Evolutionary conservation across 2,329 filamentous ascomycete genomes (phyloP), one percentile per base, ranked within the genome.

Genomic region (Fusarium odoratissimum): DNA sequence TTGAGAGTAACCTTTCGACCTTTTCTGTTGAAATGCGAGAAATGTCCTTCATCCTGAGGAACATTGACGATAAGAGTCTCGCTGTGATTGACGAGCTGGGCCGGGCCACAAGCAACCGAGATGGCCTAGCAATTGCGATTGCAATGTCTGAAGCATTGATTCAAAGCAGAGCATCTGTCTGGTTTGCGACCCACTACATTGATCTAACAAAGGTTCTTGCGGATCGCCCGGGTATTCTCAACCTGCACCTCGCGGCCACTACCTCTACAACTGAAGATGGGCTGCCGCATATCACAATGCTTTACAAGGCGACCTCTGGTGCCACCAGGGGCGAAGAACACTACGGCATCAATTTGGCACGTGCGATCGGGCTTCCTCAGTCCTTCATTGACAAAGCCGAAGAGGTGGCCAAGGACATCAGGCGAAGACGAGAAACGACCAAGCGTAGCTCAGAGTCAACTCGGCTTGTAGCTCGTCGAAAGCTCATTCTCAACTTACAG

Each of bases 11-110:
- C 71, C 89, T 97, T 30, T 98, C 95, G 0, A 97, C 94, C 0
- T 99, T 98, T 79, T 94, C 95, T 0, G 88, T 94, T 0, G 96
- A 99, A 81, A 98, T 99, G 96, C 89, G 94, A 45, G 96, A 98
- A 77, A 97, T 95, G 84, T 94, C 95, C 0, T 97, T 97, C 79
- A 98, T 99, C 60, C 83, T 98, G 2, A 87, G 88, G 58, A 97
- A 97, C 77, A 89, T 98, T 62, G 91, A 95, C 72, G 86, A 87
- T 11, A 88, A 90, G 52, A 95, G 93, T 74, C 86, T 97, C 75
- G 91, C 92, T 4, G 93, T 99, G 54, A 90, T 99, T 55, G 96
- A 99, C 76, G 96, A 99, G 78, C 88, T 99, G 7, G 95, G 96
- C 1, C 89, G 96, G 33, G 95, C 95, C 2, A 99, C 96, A 0